A percentile compares a stretch with the other conserved stretches of the same genome.
Conservation (phyloP, 2,329 filamentous ascomycete genomes). For the Aureobasidium sp. region DNA sequence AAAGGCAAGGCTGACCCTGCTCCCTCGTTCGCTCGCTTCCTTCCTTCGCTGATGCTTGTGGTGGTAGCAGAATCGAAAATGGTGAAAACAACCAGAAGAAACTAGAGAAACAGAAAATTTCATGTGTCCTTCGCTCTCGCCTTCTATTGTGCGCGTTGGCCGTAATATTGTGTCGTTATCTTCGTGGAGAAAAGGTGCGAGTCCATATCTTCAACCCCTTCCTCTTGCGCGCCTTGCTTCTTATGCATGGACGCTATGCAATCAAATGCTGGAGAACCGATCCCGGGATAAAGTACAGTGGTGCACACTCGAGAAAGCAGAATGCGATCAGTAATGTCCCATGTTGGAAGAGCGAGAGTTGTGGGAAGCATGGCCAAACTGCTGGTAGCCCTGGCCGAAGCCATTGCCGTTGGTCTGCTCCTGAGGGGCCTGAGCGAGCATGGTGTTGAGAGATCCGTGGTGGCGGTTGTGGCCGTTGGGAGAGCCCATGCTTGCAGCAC, state of each 20-base stretch:
- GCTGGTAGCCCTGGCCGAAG: neutral
- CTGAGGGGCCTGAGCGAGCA: constrained; percentile 11
- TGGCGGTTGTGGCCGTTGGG: constrained; percentile 5
- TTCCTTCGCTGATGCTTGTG: constrained; percentile 13
- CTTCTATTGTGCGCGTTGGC: constrained; percentile 5
- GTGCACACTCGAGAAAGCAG: neutral
- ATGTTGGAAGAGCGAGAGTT: constrained; percentile 5
- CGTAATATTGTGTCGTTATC: constrained; percentile 13
- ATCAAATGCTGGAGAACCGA: neutral
- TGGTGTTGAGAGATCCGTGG: constrained; percentile 8
- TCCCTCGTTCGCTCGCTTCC: neutral
- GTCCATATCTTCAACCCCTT: constrained; percentile 1
- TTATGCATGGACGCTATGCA: neutral
- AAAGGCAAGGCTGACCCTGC: neutral
- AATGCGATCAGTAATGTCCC: constrained; percentile 12
- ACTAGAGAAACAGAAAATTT: constrained; percentile 1
- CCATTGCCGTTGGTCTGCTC: constrained; percentile 10
- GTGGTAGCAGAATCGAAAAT: neutral
- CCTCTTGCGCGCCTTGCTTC: neutral
- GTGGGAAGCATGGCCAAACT: constrained; percentile 4
- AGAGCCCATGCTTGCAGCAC: constrained; percentile 7
- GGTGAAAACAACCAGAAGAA: neutral
- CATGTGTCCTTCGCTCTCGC: neutral
- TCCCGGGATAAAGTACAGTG: constrained; percentile 3
- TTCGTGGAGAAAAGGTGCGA: constrained; percentile 7